These are phyloP conservation scores for Lactarius psammicola DNA, from an alignment of 768 basidiomycete species.

Conservation along the genomic window DNA sequence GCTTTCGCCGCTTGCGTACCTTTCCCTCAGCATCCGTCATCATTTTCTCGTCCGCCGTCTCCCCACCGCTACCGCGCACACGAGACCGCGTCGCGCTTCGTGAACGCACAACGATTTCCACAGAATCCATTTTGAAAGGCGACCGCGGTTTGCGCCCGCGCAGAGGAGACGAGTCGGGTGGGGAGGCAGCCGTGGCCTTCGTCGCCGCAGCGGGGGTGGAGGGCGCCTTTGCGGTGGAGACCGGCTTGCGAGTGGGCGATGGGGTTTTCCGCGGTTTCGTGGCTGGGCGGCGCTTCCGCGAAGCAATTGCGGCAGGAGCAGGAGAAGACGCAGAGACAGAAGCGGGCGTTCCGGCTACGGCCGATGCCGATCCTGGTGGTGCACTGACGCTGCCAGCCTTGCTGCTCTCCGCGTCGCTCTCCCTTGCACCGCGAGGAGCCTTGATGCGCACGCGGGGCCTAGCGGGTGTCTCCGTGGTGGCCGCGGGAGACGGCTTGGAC, in stretches of 20 bases:
- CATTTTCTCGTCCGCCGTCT: conserved; percentile 21
- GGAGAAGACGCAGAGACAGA: not conserved
- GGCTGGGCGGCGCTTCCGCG: conserved; percentile 3
- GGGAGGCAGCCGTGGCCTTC: not conserved
- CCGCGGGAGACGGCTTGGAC: not conserved
- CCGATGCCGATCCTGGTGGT: not conserved
- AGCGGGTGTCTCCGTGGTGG: not conserved
- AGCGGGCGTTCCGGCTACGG: not conserved
- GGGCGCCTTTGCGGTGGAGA: not conserved
- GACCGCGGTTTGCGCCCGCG: conserved; percentile 19
- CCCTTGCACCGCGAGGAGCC: not conserved
- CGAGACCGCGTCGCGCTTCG: conserved; percentile 21
- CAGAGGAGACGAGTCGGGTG: not conserved
- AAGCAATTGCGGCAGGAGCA: not conserved
- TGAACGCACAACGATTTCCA: conserved; percentile 21
- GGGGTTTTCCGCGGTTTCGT: conserved; percentile 2
- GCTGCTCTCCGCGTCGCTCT: conserved; percentile 13
- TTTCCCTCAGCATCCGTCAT: conserved; percentile 14
- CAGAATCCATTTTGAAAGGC: conserved; percentile 17
- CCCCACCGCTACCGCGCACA: conserved; percentile 13
- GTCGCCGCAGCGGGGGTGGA: not conserved
- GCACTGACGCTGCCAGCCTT: conserved; percentile 1
- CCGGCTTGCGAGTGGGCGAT: not conserved
- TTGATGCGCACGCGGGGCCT: conserved; percentile 2
- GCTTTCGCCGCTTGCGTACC: conserved; percentile 20